Evolutionary conservation across 768 basidiomycete genomes (phyloP).

Genomic region (Agrocybe praecox): DNA sequence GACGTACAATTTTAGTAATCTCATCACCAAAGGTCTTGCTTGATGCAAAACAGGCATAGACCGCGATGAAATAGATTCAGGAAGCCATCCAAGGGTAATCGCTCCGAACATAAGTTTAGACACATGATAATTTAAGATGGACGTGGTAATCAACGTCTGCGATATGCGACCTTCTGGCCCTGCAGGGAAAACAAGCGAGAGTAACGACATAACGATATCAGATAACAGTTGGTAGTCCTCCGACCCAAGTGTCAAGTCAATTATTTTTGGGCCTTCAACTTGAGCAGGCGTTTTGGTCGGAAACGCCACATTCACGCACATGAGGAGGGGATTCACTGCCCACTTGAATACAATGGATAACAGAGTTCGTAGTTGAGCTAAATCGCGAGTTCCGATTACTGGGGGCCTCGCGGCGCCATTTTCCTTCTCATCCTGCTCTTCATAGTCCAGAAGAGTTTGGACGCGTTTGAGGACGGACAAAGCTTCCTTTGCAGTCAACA

Average conservation of each 20-base stretch:
- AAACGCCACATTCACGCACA: slow-evolving; percentile 43
- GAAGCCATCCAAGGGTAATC: slow-evolving; percentile 75
- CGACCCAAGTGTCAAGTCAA: slow-evolving; percentile 44
- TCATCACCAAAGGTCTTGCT: slow-evolving; percentile 53
- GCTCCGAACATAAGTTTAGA: slow-evolving; percentile 61
- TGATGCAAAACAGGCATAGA: slow-evolving; percentile 42
- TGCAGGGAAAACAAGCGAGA: slow-evolving; percentile 54
- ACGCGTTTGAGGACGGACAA: slow-evolving; percentile 49
- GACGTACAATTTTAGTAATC: slow-evolving; percentile 65
- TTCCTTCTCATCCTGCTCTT: slow-evolving; percentile 1
- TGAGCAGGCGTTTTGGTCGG: slow-evolving; percentile 20
- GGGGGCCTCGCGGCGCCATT: slow-evolving; percentile 20
- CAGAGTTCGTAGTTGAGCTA: slow-evolving; percentile 62
- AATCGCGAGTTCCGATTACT: slow-evolving; percentile 67
- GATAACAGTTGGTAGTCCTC: slow-evolving; percentile 48
- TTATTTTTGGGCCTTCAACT: slow-evolving; percentile 33
- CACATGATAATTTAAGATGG: slow-evolving; percentile 57
- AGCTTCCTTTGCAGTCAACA: slow-evolving; percentile 58
- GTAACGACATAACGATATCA: slow-evolving; percentile 41
- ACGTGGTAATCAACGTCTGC: slow-evolving; percentile 62
- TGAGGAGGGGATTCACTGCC: slow-evolving; percentile 61
- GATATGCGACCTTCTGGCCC: slow-evolving; percentile 50
- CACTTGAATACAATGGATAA: slow-evolving; percentile 73
- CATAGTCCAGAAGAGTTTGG: slow-evolving; percentile 41
- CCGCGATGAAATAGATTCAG: slow-evolving; percentile 46